These are phyloP conservation scores for Myrica gale DNA, from an alignment of 306 rosid species.

Conservation along the genomic window DNA sequence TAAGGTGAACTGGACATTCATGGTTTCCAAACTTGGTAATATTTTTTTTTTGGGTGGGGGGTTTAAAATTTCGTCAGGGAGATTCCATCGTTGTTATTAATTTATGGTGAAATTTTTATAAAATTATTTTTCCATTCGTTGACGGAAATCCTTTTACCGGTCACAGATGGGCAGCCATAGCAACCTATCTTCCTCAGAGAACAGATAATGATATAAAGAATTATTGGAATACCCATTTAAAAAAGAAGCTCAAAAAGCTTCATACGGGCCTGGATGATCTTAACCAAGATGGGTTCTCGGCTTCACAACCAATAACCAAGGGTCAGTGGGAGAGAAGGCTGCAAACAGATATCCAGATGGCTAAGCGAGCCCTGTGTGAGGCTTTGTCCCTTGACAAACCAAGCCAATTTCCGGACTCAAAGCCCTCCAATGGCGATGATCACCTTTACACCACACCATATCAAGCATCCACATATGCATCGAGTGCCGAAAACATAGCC, in stretches of 20 bases:
- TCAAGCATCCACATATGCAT: constrained; percentile 50
- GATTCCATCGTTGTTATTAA: no score
- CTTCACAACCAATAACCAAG: constrained; percentile 41
- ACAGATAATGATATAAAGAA: constrained; percentile 69
- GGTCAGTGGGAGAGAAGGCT: constrained; percentile 98
- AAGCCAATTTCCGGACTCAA: constrained; percentile 25
- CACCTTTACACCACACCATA: constrained; percentile 1
- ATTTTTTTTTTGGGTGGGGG: background rate
- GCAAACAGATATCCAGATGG: constrained; percentile 84
- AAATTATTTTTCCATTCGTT: no score
- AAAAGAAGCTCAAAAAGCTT: constrained; percentile 45
- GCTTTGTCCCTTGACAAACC: constrained; percentile 72
- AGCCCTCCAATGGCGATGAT: constrained; percentile 29
- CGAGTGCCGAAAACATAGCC: constrained; percentile 75
- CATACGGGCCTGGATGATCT: constrained; percentile 27
- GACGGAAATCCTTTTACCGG: background rate
- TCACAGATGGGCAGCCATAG: constrained; percentile 77
- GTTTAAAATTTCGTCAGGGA: no score
- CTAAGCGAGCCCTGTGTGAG: constrained; percentile 77
- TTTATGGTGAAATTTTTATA: no score
- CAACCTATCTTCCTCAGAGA: constrained; percentile 65
- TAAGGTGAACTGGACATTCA: background rate
- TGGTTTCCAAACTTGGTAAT: background rate
- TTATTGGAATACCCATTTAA: constrained; percentile 67
- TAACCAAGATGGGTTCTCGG: constrained; percentile 25